Evolutionary conservation across 345 rosid genomes (phyloP).

Genomic region (Dimocarpus longan): DNA sequence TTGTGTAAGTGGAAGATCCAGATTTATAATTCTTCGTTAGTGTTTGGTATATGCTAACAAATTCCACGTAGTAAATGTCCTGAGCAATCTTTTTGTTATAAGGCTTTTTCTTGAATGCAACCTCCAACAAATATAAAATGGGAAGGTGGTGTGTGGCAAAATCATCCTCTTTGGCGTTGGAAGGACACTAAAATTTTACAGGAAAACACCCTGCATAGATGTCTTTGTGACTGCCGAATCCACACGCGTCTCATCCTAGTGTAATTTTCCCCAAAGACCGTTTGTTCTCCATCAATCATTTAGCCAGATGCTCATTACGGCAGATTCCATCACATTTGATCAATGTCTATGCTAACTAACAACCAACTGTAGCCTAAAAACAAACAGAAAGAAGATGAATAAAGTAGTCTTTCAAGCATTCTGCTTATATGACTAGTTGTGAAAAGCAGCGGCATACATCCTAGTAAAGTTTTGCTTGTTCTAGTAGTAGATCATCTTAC

Average conservation of each 20-base stretch:
- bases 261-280: too few relatives aligned
- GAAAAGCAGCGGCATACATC: not conserved
- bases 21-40: not conserved
- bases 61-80: not conserved
- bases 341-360: not conserved
- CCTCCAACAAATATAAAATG: not conserved
- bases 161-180: not conserved
- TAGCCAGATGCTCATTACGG: too few relatives aligned
- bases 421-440: not conserved
- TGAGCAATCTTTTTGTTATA: not conserved
- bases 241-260: too few relatives aligned
- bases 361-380: not conserved
- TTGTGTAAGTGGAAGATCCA: too few relatives aligned
- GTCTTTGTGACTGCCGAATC: too few relatives aligned
- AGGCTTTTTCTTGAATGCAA: not conserved
- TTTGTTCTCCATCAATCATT: too few relatives aligned
- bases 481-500: not conserved
- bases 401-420: not conserved
- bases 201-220: not conserved
- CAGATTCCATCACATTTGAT: not conserved
- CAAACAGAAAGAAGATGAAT: not conserved
- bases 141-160: not conserved
- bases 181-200: not conserved
- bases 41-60: not conserved
- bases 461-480: constrained; percentile 15